Base-by-base conservation (phyloP, 345 rosid species). In the Lagerstroemia speciosa region DNA sequence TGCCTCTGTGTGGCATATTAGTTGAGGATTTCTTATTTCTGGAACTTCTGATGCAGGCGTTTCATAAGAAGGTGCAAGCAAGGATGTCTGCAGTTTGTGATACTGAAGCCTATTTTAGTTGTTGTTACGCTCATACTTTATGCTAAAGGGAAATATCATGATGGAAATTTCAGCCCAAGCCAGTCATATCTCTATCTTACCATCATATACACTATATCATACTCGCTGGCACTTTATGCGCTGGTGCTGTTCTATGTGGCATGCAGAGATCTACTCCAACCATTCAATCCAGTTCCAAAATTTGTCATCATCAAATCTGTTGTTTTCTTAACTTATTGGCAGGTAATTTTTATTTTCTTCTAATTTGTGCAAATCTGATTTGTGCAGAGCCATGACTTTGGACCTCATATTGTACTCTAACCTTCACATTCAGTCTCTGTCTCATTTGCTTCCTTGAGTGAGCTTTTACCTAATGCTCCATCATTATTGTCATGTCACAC, bases 271-370 rank as follows among this genome's bases (percentile, higher is more conserved):
- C 86, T 94, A 71, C 98, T 94, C 70, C 83, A 88, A 83, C 99
- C 99, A 62, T 94, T 94, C 85, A 94, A 91, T 74, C 99, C 98
- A 50, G 96, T 92, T 75, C 99, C 98, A 2, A 94, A 94, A 83
- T 94, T 94, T 69, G 74, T 94, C 76, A 84, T 91, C 33, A 88
- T 94, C 31, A 94, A 94, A 75, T 89, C 99, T 66, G 99, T 91
- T 36, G 97, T 94, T 75, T 94, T 92, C 79, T 77, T 94, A 53
- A 94, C 98, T 17, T 94, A 94, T 78, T 94, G 99, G 99, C 99
- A 94, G 97, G 98, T 92, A 79, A 3, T 67, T 61, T 69, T 10
- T 24, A 67, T 20, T 26, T 69, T 41, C 2, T 16, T 0, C 46
- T 1, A 4, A 31, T 67, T n/a, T n/a, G 36, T 32, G 20, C 26